phyloP scores from a whole-genome alignment of 2,329 filamentous ascomycete genomes.

The Graphiopsis chlorocephala region DNA sequence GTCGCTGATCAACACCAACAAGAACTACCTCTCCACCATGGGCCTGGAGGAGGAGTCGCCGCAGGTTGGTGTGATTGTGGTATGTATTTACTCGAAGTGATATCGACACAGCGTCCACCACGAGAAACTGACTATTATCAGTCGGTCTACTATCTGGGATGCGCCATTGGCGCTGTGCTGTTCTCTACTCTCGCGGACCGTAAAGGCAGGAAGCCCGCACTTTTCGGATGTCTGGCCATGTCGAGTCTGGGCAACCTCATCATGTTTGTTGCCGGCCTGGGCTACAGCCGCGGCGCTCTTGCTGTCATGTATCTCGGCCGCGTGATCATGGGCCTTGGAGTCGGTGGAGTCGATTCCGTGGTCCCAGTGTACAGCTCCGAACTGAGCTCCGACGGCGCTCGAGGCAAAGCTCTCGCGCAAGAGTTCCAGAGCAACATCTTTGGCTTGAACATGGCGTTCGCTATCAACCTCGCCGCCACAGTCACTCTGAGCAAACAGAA shows the following conservation, averaged over 20 bases:
- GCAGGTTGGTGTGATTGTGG: constrained; percentile 57
- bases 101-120: background rate
- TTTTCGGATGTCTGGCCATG: constrained; percentile 55
- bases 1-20: constrained; percentile 55
- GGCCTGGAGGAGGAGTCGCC: constrained; percentile 50
- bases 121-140: background rate
- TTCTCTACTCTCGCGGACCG: constrained; percentile 56
- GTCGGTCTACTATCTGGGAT: constrained; percentile 62
- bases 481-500: constrained; percentile 52
- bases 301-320: constrained; percentile 51
- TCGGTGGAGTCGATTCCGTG: constrained; percentile 60
- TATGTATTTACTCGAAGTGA: background rate
- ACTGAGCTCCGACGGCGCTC: constrained; percentile 54
- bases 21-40: constrained; percentile 58
- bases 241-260: constrained; percentile 57
- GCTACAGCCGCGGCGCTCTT: constrained; percentile 41
- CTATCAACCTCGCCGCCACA: constrained; percentile 57
- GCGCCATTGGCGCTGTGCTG: constrained; percentile 55
- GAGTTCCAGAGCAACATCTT: constrained; percentile 66
- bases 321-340: constrained; percentile 55
- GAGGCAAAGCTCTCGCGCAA: constrained; percentile 59
- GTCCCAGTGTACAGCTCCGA: constrained; percentile 61
- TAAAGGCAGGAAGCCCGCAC: constrained; percentile 54
- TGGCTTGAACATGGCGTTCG: constrained; percentile 60
- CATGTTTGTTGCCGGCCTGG: constrained; percentile 59